Base-by-base conservation (phyloP, 139 green algal species). In the Pseudopediastrum boryanum region DNA sequence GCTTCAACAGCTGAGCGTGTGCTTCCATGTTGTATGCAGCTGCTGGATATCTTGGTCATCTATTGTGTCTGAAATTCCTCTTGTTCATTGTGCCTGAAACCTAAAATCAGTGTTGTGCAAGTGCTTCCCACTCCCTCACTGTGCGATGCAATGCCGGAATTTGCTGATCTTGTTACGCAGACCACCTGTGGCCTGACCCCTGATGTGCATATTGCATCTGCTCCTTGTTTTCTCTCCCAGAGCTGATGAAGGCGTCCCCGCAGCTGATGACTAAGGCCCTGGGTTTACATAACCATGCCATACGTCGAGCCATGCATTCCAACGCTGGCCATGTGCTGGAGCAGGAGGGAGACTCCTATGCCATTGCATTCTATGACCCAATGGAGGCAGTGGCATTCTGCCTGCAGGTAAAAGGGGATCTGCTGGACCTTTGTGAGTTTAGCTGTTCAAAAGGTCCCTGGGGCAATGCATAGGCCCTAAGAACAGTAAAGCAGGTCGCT, bases 341-440 rank as follows among this genome's bases (percentile, higher is more conserved):
- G 81, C 85, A 89, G 71, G 85, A 87, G 71, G 82, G 84, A 1
- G 84, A 88, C 66, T 74, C 42, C 21, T 88, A 71, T 54, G 35
- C 44, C 27, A 61, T 88, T 13, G 72, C 70, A 4, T 90, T 90
- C 52, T 83, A 86, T 29, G 79, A 90, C 19, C 52, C 85, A 21
- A 67, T 86, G 8, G 85, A 90, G 41, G 85, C 85, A 0, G 82
- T 86, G 29, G 79, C 71, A 1, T 90, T 90, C 68, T 86, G 81
- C 77, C 70, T 89, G 67, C 80, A 85, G 79, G 84, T 85, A 35
- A 38, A 21, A 27, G 61, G 9, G 46, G 72, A 12, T 0, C 5
- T 16, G 29, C 10, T 64, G 8, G 27, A 12, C 10, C 3, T 8
- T 31, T n/a, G n/a, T n/a, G n/a, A n/a, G n/a, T n/a, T n/a, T n/a